These are phyloP conservation scores for Ceratobasidium theobromae DNA, from an alignment of 1,284 basidiomycete genomes.

Conservation along the genomic window DNA sequence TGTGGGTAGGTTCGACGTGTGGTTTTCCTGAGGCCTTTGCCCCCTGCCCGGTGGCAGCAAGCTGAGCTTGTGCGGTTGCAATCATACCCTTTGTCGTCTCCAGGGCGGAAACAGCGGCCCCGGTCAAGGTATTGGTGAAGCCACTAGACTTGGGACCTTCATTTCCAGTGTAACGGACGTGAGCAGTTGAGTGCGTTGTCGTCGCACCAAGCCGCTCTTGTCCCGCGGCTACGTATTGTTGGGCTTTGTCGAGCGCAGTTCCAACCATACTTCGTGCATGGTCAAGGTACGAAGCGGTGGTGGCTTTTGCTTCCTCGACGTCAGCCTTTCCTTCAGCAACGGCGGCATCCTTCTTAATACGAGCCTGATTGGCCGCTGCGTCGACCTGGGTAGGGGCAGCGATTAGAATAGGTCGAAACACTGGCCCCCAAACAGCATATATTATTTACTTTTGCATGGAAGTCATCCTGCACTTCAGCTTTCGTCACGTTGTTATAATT, in stretches of 20 bases:
- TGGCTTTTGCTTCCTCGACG: conserved; percentile 34
- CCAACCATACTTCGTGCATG: conserved; percentile 32
- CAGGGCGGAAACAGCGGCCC: conserved; percentile 29
- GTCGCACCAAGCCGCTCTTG: conserved; percentile 33
- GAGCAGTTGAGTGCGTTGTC: conserved; percentile 27
- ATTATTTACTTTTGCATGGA: conserved; percentile 17
- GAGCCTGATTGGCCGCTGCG: conserved; percentile 13
- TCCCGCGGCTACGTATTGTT: conserved; percentile 31
- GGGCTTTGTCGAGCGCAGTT: conserved; percentile 29
- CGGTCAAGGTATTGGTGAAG: conserved; percentile 26
- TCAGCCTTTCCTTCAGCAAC: conserved; percentile 34
- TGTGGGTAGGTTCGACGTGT: conserved; percentile 15
- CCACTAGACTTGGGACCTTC: conserved; percentile 21
- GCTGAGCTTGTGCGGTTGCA: conserved; percentile 28
- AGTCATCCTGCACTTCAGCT: conserved; percentile 8
- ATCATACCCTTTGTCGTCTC: conserved; percentile 31
- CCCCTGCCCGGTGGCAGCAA: conserved; percentile 13
- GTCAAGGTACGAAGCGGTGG: conserved; percentile 29
- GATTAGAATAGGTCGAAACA: not conserved
- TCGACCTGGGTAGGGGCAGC: not conserved
- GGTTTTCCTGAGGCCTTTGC: conserved; percentile 4
- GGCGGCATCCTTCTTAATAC: conserved; percentile 29
- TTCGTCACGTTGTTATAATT: not conserved
- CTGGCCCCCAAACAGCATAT: not conserved
- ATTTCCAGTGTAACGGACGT: conserved; percentile 12